phyloP scores from a whole-genome alignment of 2,329 filamentous ascomycete species.

The Penicillium paneum region DNA sequence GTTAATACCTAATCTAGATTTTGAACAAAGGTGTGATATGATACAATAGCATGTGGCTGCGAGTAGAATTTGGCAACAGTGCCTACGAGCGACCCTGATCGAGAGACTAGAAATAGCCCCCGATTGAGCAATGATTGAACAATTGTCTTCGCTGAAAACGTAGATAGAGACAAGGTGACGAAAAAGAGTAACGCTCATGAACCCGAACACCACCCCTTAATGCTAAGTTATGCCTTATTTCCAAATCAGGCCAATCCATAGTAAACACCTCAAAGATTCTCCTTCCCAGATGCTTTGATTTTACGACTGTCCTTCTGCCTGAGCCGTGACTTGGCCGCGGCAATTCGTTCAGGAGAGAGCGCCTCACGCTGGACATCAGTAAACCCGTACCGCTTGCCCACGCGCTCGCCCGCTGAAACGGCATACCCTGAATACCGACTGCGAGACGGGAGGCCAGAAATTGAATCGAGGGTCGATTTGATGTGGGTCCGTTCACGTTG shows the following conservation, averaged over 20 bases:
- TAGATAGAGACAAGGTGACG: not conserved
- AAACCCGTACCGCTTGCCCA: constrained; percentile 21
- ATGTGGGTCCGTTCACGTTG: constrained; percentile 25
- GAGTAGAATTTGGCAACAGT: not conserved
- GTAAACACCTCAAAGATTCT: constrained; percentile 21
- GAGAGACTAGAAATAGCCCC: not conserved
- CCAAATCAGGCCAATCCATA: not conserved
- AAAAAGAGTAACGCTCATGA: not conserved
- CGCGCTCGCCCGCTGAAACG: constrained; percentile 22
- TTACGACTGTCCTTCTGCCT: constrained; percentile 29
- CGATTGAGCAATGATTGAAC: not conserved
- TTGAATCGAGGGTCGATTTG: constrained; percentile 30
- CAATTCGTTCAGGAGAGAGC: constrained; percentile 32
- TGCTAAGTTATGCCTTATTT: constrained; percentile 1
- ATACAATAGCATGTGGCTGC: not conserved
- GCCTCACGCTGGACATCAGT: constrained; percentile 23
- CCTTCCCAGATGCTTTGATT: constrained; percentile 31
- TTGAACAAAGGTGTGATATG: not conserved
- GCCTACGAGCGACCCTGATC: not conserved
- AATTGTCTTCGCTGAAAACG: not conserved
- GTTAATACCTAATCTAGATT: not conserved
- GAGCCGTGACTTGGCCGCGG: constrained; percentile 37
- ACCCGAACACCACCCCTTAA: not conserved
- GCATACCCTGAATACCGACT: constrained; percentile 17
- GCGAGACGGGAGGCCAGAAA: constrained; percentile 22